Evolutionary conservation across 1,139 yeast genomes (phyloP).

Genomic region (Scheffersomyces stambukii): DNA sequence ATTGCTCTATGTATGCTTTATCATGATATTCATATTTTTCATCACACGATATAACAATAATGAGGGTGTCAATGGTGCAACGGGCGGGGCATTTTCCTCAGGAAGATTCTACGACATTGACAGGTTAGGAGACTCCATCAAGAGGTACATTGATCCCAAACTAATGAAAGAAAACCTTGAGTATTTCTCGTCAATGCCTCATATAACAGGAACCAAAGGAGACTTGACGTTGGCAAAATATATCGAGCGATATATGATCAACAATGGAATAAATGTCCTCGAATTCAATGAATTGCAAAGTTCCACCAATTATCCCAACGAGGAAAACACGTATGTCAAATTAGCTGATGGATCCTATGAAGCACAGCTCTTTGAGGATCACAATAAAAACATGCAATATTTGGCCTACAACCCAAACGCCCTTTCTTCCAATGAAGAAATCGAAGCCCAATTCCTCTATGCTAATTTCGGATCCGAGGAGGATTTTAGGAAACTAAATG

Average conservation of each 20-base stretch:
- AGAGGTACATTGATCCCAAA: conserved; percentile 49
- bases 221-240: conserved; percentile 69
- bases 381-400: conserved; percentile 30
- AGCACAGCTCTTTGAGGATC: conserved; percentile 35
- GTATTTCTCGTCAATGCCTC: conserved; percentile 80
- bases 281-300: conserved; percentile 49
- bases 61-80: conserved; percentile 40
- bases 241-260: conserved; percentile 52
- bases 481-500: conserved; percentile 50
- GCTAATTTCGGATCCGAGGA: conserved; percentile 56
- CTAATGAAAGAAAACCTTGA: conserved; percentile 66
- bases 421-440: conserved; percentile 39
- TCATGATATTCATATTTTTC: conserved; percentile 54
- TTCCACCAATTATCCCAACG: conserved; percentile 53
- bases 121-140: conserved; percentile 45
- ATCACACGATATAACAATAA: conserved; percentile 53
- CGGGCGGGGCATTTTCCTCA: conserved; percentile 32
- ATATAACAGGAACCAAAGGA: conserved; percentile 82
- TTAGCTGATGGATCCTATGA: conserved; percentile 31
- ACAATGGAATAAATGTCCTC: conserved; percentile 52
- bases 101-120: conserved; percentile 64
- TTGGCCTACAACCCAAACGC: conserved; percentile 70
- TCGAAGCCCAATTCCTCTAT: conserved; percentile 52
- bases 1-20: conserved; percentile 61
- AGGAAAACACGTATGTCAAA: conserved; percentile 24